These are phyloP conservation scores for Murraya koenigii DNA, from an alignment of 345 rosid species.

Conservation along the genomic window DNA sequence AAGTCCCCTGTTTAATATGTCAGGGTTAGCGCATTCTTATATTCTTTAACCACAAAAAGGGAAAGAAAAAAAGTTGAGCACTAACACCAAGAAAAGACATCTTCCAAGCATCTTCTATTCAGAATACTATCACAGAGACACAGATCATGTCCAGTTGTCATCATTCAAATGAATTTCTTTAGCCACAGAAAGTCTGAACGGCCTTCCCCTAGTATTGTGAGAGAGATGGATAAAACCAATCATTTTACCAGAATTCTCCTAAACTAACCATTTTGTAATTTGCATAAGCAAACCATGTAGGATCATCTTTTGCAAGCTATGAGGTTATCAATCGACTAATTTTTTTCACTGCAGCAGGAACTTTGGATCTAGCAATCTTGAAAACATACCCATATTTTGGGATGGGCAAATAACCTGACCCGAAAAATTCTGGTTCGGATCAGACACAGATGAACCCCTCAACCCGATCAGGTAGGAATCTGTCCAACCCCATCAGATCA, in stretches of 20 bases:
- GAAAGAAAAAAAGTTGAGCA: neutral
- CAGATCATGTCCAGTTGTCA: neutral
- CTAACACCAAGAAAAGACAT: neutral
- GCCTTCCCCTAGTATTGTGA: no score
- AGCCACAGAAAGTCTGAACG: neutral
- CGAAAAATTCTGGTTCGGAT: no score
- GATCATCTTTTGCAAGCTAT: neutral
- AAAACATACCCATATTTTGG: neutral
- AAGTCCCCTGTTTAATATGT: constrained; percentile 69
- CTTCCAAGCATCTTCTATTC: neutral
- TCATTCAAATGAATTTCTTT: neutral
- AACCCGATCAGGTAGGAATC: no score
- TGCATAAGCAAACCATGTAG: neutral
- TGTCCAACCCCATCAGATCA: no score
- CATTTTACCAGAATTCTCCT: neutral
- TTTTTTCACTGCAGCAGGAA: neutral
- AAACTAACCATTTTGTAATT: neutral
- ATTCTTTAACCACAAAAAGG: neutral
- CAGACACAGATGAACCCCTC: no score
- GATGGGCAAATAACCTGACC: no score
- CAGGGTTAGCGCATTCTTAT: neutral
- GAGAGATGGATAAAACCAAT: neutral
- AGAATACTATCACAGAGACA: neutral
- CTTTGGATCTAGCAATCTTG: neutral
- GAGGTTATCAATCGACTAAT: neutral